These are phyloP conservation scores for Orbilia javanica DNA, from an alignment of 2,329 filamentous ascomycete genomes.

Conservation along the genomic window DNA sequence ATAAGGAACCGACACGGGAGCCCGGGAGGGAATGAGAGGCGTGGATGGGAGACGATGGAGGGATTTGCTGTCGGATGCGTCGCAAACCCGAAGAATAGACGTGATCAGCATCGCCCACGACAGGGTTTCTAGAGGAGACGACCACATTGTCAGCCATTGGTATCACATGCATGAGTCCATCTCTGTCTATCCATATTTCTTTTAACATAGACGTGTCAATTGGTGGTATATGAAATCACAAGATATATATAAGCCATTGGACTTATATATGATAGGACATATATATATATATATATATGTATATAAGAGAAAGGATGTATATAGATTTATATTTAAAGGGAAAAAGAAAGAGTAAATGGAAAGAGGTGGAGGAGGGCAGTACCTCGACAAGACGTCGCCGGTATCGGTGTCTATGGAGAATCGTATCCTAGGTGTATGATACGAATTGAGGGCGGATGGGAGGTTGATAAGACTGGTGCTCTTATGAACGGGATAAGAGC, in stretches of 20 bases:
- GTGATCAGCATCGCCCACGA: constrained; percentile 87
- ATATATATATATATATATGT: no score
- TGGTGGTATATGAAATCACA: no score
- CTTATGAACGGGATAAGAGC: constrained; percentile 50
- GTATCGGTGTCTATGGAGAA: constrained; percentile 82
- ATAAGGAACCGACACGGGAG: constrained; percentile 78
- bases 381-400: constrained; percentile 81
- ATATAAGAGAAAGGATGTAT: no score
- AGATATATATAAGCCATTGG: no score
- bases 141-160: constrained; percentile 59
- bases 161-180: constrained; percentile 62
- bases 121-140: constrained; percentile 82
- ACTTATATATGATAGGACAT: background rate
- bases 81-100: constrained; percentile 86
- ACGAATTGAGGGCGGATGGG: constrained; percentile 61
- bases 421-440: constrained; percentile 74
- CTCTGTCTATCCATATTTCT: no score
- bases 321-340: constrained; percentile 60
- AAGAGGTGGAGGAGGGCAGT: constrained; percentile 63
- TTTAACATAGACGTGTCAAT: no score
- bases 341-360: no score
- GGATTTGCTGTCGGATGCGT: constrained; percentile 89
- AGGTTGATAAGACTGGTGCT: constrained; percentile 51
- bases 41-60: constrained; percentile 63
- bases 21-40: constrained; percentile 70